Evolutionary conservation across 1,139 yeast species (phyloP).

Genomic region (Tardiomyces depauwii): DNA sequence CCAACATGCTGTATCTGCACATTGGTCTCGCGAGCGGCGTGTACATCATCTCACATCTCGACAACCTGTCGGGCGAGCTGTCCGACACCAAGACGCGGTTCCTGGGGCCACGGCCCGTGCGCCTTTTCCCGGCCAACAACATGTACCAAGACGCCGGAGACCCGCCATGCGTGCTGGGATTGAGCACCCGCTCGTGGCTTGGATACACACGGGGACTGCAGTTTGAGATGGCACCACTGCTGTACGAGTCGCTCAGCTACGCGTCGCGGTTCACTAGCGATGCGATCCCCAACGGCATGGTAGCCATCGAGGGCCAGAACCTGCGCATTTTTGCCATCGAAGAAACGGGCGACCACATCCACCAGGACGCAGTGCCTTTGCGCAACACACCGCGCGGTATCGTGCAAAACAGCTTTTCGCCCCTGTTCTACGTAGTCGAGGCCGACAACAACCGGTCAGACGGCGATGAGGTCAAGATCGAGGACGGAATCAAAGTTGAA

Average conservation of each 20-base stretch:
- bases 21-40: constrained; percentile 79
- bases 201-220: constrained; percentile 9
- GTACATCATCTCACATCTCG: constrained; percentile 53
- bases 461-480: constrained; percentile 21
- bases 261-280: constrained; percentile 51
- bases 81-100: constrained; percentile 62
- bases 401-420: constrained; percentile 18
- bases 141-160: constrained; percentile 10
- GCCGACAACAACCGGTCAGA: constrained; percentile 32
- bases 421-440: constrained; percentile 32
- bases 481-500: constrained; percentile 6
- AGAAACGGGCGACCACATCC: constrained; percentile 37
- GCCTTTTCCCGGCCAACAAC: constrained; percentile 30
- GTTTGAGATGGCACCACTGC: constrained; percentile 24
- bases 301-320: constrained; percentile 45
- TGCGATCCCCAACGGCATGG: constrained; percentile 50
- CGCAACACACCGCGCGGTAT: constrained; percentile 45
- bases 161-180: constrained; percentile 26
- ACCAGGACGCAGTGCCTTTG: constrained; percentile 33
- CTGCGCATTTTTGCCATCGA: constrained; percentile 55
- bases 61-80: constrained; percentile 49
- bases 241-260: constrained; percentile 22
- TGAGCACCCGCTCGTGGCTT: constrained; percentile 33
- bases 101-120: constrained; percentile 57
- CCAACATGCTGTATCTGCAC: constrained; percentile 37